Conservation (phyloP, 371 early-diverging fungal species). For the Mortierella sp. region DNA sequence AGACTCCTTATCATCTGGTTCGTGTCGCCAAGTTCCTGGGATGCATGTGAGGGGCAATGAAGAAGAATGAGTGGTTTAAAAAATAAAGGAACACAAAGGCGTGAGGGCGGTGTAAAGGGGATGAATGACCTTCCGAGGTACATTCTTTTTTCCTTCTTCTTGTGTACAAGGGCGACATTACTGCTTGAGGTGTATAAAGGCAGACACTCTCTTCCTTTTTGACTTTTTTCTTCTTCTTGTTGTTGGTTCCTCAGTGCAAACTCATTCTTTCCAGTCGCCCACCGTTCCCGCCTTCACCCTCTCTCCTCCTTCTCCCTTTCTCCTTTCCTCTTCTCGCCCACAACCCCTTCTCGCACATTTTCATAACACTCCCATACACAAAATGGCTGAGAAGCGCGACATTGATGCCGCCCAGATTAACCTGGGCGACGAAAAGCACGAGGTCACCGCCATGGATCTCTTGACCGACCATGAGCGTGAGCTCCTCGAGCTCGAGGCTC, state of each 20-base stretch:
- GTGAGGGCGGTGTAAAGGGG: not conserved
- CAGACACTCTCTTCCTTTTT: not conserved
- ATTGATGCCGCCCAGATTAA: constrained; percentile 18
- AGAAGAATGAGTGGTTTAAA: not conserved
- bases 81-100: not conserved
- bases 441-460: constrained; percentile 22
- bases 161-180: not conserved
- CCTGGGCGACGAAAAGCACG: not conserved
- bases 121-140: not conserved
- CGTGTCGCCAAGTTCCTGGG: not conserved
- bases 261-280: constrained; percentile 24
- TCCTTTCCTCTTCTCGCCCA: not conserved
- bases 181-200: constrained; percentile 12
- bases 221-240: not conserved
- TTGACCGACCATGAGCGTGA: constrained; percentile 51
- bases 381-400: constrained; percentile 42
- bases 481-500: constrained; percentile 56
- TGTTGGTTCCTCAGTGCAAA: constrained; percentile 39
- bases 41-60: not conserved
- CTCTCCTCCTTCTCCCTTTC: not conserved
- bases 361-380: not conserved
- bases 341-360: not conserved
- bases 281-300: not conserved
- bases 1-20: not conserved
- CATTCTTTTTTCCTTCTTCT: not conserved